Base-by-base conservation (phyloP, 345 rosid genomes). In the Eucalyptus tenuipes region DNA sequence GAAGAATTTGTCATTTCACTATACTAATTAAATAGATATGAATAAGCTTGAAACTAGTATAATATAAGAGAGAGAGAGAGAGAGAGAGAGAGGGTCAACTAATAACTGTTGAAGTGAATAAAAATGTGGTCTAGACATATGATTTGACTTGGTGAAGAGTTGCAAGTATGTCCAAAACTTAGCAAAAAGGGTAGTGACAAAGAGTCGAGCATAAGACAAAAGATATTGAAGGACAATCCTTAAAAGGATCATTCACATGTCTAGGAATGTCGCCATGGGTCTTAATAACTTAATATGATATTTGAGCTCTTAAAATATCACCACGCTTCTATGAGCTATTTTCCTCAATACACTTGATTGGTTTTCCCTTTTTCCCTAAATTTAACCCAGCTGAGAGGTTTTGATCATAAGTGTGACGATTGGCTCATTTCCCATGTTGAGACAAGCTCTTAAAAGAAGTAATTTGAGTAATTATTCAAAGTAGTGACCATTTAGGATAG, bases 291-390 rank as follows among this genome's bases (percentile, higher is more conserved):
- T 71, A 37, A 37, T 71, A 10, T 8, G 2, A 27, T 59, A 27
- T 59, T 59, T 64, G 71, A 64, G 71, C 71, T n/a, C 17, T 64
- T 64, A n/a, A 64, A 14, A 14, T 64, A 64, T 64, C 37, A 64
- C 37, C 3, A 64, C 0, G 0, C 75, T n/a, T 64, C 37, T n/a
- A 64, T 0, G 8, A n/a, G 37, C 18, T n/a, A 7, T 7, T 6
- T 29, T n/a, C 20, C 18, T 64, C 75, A 64, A 64, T 29, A n/a
- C 5, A n/a, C 75, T 64, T n/a, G 18, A 64, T 64, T 14, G 37
- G 18, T 64, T 29, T 31, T 31, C 37, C 71, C 5, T 7, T 64
- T 64, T n/a, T n/a, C 8, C n/a, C 75, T 14, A 64, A 64, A 64
- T 64, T 64, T 13, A 64, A 64, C 37, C 20, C 0, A 7, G 3